Base-by-base conservation (phyloP, 1,139 yeast species). In the Tardiomyces depauwii region DNA sequence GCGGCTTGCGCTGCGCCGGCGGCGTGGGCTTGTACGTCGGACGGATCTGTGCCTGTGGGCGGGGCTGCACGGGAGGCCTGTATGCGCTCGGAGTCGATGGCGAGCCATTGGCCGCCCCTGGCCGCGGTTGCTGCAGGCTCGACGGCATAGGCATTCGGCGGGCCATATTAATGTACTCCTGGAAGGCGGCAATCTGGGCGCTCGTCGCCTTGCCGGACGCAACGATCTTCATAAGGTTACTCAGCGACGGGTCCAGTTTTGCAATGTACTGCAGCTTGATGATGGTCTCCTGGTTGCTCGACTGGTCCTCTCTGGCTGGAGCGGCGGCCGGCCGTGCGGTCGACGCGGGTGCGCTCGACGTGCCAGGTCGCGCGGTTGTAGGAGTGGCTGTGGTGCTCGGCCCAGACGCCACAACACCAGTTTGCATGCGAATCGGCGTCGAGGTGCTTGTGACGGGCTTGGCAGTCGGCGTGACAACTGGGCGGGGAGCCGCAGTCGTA, bases 241-340 rank as follows among this genome's bases (percentile, higher is more conserved):
- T 82, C 45, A 89, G 64, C 7, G 79, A 73, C 1, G 77, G 72
- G 56, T 88, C 94, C 3, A 74, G 71, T 42, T 84, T 73, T 0
- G 96, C 96, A 62, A 89, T 79, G 2, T 82, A 72, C 55, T 88
- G 88, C 54, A 89, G 72, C 57, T 88, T 85, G 7, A 81, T 77
- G 53, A 89, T 86, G 83, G 88, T 86, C 46, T 82, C 77, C 44
- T 82, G 80, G 59, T 83, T 33, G 32, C 30, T 18, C 41, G 32
- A 42, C 42, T 50, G 52, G 45, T 46, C 51, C 39, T 48, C 53
- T 12, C 44, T 36, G n/a, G 40, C 40, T 2, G 40, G 40, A 7
- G 21, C 12, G 12, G 21, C n/a, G 40, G 21, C 21, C 40, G 12
- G 21, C 6, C n/a, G 21, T 18, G 21, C 13, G 4, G 40, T 12